Conservation (phyloP, 2,329 filamentous ascomycete genomes). For the Orbilia ellipsospora region DNA sequence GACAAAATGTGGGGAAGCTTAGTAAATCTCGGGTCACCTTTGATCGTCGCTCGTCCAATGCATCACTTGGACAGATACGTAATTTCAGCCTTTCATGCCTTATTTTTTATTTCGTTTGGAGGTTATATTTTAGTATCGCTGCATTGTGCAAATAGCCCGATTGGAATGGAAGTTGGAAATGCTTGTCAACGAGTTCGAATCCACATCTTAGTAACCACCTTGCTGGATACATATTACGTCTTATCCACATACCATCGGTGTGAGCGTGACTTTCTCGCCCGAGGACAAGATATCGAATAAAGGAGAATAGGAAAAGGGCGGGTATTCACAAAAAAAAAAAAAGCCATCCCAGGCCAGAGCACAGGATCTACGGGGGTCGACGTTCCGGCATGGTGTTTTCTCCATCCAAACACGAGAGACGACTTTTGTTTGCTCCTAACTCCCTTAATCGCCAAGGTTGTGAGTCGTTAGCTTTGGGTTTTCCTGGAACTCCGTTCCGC, state of each 20-base stretch:
- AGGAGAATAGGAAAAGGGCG: no score
- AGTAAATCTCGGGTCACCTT: slow-evolving; percentile 14
- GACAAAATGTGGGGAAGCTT: slow-evolving; percentile 40
- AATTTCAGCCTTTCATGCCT: slow-evolving; percentile 17
- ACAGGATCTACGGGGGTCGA: not conserved
- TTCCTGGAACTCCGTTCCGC: slow-evolving; percentile 56
- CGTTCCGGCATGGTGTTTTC: slow-evolving; percentile 17
- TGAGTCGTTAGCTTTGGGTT: slow-evolving; percentile 47
- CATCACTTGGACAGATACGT: slow-evolving; percentile 43
- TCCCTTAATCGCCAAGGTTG: slow-evolving; percentile 34
- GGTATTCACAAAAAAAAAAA: not conserved
- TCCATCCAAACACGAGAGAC: slow-evolving; percentile 21
- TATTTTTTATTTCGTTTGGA: slow-evolving; percentile 12
- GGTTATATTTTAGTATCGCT: not conserved
- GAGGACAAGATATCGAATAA: slow-evolving; percentile 9
- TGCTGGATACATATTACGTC: not conserved
- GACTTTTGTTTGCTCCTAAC: slow-evolving; percentile 1
- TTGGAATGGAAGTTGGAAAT: slow-evolving; percentile 15
- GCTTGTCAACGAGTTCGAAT: slow-evolving; percentile 7
- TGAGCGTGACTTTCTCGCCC: not conserved
- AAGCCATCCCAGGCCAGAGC: slow-evolving; percentile 1
- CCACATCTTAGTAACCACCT: no score
- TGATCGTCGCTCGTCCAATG: slow-evolving; percentile 27
- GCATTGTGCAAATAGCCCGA: slow-evolving; percentile 14
- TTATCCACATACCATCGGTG: slow-evolving; percentile 10